These are phyloP conservation scores for Escallonia rubra DNA, from an alignment of 129 eudicot species.

Conservation along the genomic window DNA sequence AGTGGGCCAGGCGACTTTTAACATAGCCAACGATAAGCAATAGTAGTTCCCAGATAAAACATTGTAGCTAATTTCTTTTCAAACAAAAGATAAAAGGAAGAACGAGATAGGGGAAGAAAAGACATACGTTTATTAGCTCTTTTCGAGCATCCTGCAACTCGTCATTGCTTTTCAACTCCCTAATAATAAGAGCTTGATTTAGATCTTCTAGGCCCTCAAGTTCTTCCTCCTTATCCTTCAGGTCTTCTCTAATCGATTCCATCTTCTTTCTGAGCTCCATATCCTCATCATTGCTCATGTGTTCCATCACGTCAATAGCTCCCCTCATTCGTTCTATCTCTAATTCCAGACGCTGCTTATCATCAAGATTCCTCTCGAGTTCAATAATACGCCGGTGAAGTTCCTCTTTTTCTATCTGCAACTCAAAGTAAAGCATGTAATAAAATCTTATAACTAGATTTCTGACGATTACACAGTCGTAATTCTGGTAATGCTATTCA, in stretches of 20 bases:
- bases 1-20: too few relatives aligned
- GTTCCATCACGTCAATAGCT: background rate
- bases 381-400: conserved; percentile 5
- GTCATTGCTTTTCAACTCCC: conserved; percentile 4
- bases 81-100: background rate
- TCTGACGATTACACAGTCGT: background rate
- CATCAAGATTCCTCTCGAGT: conserved; percentile 11
- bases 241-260: background rate
- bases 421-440: background rate
- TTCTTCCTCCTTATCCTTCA: conserved; percentile 1
- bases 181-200: conserved; percentile 8
- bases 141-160: conserved; percentile 21
- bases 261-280: background rate
- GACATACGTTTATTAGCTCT: conserved; percentile 12
- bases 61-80: background rate
- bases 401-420: background rate
- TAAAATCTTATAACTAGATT: background rate
- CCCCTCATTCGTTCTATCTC: conserved; percentile 5
- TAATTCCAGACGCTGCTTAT: conserved; percentile 1
- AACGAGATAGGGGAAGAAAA: background rate
- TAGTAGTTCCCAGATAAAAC: too few relatives aligned
- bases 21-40: too few relatives aligned
- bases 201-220: background rate
- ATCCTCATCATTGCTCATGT: background rate
- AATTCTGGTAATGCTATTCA: background rate